Evolutionary conservation across 306 rosid genomes (phyloP), one percentile per base, ranked within the genome.

Genomic region (Bauhinia variegata): DNA sequence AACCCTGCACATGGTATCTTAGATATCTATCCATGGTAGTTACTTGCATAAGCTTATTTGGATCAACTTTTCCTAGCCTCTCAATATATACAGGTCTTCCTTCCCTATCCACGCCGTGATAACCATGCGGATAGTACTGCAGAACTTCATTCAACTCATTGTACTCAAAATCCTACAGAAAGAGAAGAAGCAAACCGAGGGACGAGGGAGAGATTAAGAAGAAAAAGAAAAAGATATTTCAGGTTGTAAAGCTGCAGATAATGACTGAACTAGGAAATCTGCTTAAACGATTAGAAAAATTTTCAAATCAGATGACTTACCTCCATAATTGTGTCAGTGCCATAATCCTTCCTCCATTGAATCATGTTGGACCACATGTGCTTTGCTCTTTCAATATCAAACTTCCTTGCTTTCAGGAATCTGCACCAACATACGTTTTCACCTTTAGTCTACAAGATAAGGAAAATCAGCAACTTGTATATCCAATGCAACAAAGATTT

Each of bases 101-200:
- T 68, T 92, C 98, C 84, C 74, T 92, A 73, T 92, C 96, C 28
- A 92, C 96, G 1, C 98, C 95, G 64, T 92, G 98, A 75, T 89
- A 78, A 72, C 91, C 85, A 53, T 92, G 98, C 52, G 98, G 98
- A 78, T 92, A 92, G 86, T 84, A 68, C 78, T 62, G 63, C 49
- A 83, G 72, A 76, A 92, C 98, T 79, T 92, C 89, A 54, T 78
- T 67, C 75, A 82, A 43, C 88, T 92, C 98, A 19, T 8, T 8
- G 78, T 82, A 92, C 81, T 87, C 89, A 76, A 87, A 92, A 74
- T 92, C 98, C 98, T 92, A 69, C 43, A 75, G 49, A 48, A 32
- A 54, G 34, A 75, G 37, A 61, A 30, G 1, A 41, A 61, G 36
- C 13, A 41, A 41, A 41, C 12, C 13, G 10, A 41, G 18, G 28